Percentiles rank a stretch among this genome's conserved stretches.
phyloP scores from a whole-genome alignment of 305 asterid genomes.

The Fraxinus greggii region DNA sequence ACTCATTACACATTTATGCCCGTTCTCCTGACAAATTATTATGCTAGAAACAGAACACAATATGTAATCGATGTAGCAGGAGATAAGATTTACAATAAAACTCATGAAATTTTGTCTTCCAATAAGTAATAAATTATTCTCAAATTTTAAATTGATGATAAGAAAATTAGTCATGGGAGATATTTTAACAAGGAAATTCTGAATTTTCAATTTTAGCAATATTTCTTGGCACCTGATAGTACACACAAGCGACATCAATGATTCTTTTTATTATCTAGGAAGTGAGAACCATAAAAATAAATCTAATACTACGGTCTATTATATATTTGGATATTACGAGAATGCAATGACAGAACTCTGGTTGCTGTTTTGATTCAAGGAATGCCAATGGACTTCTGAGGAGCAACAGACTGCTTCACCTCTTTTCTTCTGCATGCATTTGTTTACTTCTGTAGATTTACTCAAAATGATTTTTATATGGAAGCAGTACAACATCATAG shows the following conservation, averaged over 20 bases:
- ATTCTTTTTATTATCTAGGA: background rate
- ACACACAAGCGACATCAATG: background rate
- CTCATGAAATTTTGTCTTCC: background rate
- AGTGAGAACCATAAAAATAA: background rate
- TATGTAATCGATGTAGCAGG: background rate
- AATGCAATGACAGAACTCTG: background rate
- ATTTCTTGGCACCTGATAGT: background rate
- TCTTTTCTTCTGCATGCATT: background rate
- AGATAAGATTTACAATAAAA: background rate
- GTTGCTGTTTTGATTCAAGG: background rate
- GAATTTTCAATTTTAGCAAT: background rate
- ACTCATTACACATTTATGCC: background rate
- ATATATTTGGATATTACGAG: background rate
- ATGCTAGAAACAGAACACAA: background rate
- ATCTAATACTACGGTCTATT: background rate
- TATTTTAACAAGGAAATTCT: background rate
- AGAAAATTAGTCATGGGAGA: background rate
- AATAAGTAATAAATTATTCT: background rate
- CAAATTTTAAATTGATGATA: background rate
- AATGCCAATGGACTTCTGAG: background rate
- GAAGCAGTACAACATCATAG: background rate
- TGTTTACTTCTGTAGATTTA: background rate
- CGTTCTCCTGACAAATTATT: background rate
- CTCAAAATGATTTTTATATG: background rate
- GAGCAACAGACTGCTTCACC: background rate